Conservation (phyloP, 2,329 filamentous ascomycete genomes). For the Hypoxylon sp. region DNA sequence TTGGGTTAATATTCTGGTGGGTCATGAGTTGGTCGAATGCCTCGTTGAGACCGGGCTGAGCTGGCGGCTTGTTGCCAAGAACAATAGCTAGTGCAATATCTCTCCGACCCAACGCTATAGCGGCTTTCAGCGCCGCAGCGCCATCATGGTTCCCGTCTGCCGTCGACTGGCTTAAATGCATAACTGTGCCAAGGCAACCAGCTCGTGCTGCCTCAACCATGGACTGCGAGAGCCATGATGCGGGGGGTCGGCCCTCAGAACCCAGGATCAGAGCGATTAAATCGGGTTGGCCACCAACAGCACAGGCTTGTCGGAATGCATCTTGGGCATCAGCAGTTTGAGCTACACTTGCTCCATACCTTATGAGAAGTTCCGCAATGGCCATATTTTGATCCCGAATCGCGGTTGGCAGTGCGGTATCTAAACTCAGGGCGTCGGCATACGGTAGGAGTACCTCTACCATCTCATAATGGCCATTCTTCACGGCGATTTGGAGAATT, state of each 20-base stretch:
- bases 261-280: slow-evolving; percentile 65
- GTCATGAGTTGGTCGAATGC: slow-evolving; percentile 65
- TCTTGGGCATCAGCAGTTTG: slow-evolving; percentile 66
- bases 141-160: slow-evolving; percentile 68
- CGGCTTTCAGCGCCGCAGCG: slow-evolving; percentile 66
- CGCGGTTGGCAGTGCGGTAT: slow-evolving; percentile 65
- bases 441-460: slow-evolving; percentile 68
- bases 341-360: slow-evolving; percentile 65
- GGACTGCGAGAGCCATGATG: slow-evolving; percentile 62
- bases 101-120: slow-evolving; percentile 64
- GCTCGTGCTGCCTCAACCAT: slow-evolving; percentile 67
- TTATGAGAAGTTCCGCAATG: slow-evolving; percentile 64
- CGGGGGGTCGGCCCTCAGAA: slow-evolving; percentile 63
- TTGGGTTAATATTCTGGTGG: slow-evolving; percentile 62
- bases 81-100: slow-evolving; percentile 70
- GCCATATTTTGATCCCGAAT: slow-evolving; percentile 61
- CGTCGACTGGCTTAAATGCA: slow-evolving; percentile 65
- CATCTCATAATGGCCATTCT: slow-evolving; percentile 66
- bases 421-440: slow-evolving; percentile 66
- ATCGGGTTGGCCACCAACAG: slow-evolving; percentile 61
- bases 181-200: slow-evolving; percentile 66
- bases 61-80: slow-evolving; percentile 67
- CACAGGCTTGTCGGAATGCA: slow-evolving; percentile 67
- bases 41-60: slow-evolving; percentile 63
- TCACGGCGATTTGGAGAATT: slow-evolving; percentile 66